These are phyloP conservation scores for Phytophthora kernoviae DNA, from an alignment of 352 stramenopile species.

Conservation along the genomic window DNA sequence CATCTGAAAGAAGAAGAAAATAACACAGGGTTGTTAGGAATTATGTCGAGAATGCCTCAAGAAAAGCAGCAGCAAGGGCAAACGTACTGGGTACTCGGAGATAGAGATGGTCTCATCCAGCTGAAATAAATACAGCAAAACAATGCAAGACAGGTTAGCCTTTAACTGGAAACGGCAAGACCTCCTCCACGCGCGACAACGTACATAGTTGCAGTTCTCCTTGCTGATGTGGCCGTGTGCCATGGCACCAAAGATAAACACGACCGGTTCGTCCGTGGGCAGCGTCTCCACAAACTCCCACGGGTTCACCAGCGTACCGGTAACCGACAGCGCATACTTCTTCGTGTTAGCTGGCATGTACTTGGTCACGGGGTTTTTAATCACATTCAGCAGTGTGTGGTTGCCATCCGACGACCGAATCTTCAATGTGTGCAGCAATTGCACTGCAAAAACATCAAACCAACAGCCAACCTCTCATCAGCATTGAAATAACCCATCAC, in stretches of 20 bases:
- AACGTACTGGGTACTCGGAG: constrained; percentile 94
- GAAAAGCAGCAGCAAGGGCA: background rate
- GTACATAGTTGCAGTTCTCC: constrained; percentile 97
- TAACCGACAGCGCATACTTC: constrained; percentile 95
- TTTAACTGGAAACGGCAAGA: background rate
- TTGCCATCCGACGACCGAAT: constrained; percentile 98
- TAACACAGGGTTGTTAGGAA: background rate
- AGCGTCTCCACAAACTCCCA: constrained; percentile 94
- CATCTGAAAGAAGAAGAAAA: constrained; percentile 51
- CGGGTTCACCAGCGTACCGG: constrained; percentile 95
- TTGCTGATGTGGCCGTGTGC: constrained; percentile 95
- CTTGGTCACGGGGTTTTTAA: constrained; percentile 99
- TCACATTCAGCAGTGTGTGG: constrained; percentile 98
- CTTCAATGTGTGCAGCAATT: constrained; percentile 99
- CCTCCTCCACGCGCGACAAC: constrained; percentile 15
- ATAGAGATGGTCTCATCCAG: constrained; percentile 98
- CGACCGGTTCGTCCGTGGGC: constrained; percentile 91
- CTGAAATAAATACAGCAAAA: constrained; percentile 26
- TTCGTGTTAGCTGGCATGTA: constrained; percentile 95
- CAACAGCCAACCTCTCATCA: constrained; percentile 28
- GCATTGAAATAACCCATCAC: constrained; percentile 4
- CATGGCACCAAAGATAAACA: constrained; percentile 99
- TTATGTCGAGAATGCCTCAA: background rate
- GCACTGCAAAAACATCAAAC: constrained; percentile 80
- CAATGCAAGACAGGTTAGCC: background rate